These are phyloP conservation scores for Skeletonema marinoi DNA, from an alignment of 108 stramenopile genomes.

Conservation along the genomic window DNA sequence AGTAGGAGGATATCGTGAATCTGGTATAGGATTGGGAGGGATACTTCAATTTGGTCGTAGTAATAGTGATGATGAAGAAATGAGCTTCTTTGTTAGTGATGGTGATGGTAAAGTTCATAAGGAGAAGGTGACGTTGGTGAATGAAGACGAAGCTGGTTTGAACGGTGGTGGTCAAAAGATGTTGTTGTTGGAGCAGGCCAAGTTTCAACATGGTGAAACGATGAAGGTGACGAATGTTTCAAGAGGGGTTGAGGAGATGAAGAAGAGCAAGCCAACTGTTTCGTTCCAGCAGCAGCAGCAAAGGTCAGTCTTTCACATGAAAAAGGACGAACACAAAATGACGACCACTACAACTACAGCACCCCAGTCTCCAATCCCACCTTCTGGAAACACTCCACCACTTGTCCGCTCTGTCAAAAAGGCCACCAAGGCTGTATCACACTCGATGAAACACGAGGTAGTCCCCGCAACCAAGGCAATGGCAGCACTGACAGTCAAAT, in stretches of 20 bases:
- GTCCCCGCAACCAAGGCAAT: not conserved
- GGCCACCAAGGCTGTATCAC: not conserved
- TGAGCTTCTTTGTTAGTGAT: constrained; percentile 20
- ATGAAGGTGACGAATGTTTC: not conserved
- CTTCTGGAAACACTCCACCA: not conserved
- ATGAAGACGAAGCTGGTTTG: not conserved
- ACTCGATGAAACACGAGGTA: not conserved
- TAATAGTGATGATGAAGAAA: constrained; percentile 11
- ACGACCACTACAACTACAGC: not conserved
- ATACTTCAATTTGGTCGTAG: not conserved
- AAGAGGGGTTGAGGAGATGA: not conserved
- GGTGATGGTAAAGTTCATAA: constrained; percentile 6
- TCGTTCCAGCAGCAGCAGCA: not conserved
- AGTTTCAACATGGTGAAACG: not conserved
- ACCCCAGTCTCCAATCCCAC: not conserved
- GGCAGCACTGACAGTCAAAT: not conserved
- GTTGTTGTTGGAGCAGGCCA: not conserved
- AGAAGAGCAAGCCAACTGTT: not conserved
- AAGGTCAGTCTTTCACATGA: not conserved
- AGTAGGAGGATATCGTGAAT: not conserved
- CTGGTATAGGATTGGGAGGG: not conserved
- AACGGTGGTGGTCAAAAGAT: not conserved
- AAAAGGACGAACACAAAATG: not conserved
- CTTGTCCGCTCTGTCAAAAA: not conserved
- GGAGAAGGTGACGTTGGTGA: constrained; percentile 2